phyloP scores from a whole-genome alignment of 2,329 filamentous ascomycete species.

The Xylariaceae sp. region DNA sequence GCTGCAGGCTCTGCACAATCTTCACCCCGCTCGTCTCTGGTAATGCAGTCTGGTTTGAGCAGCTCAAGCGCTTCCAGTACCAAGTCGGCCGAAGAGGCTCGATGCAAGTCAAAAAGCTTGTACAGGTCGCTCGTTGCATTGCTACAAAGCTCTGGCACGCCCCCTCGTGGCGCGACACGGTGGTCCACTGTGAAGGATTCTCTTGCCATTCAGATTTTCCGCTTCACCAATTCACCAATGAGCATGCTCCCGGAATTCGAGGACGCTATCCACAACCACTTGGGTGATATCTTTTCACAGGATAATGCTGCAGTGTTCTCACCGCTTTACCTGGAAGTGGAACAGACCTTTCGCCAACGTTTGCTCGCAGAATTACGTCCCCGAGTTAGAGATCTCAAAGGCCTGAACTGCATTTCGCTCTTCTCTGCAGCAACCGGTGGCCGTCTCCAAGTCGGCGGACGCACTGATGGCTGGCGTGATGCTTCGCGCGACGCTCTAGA shows the following conservation, averaged over 20 bases:
- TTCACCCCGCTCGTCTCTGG: constrained; percentile 46
- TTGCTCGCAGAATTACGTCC: constrained; percentile 46
- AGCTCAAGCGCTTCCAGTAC: constrained; percentile 36
- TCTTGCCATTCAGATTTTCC: constrained; percentile 56
- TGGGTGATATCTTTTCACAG: constrained; percentile 32
- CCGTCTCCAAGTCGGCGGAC: constrained; percentile 38
- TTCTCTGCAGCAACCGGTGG: constrained; percentile 54
- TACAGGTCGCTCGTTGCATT: constrained; percentile 52
- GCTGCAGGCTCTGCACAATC: constrained; percentile 45
- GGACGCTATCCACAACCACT: constrained; percentile 42
- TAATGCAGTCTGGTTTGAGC: constrained; percentile 18
- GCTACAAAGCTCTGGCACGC: constrained; percentile 47
- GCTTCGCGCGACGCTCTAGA: constrained; percentile 27
- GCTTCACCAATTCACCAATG: constrained; percentile 49
- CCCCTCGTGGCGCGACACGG: constrained; percentile 39
- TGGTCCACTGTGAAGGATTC: constrained; percentile 52
- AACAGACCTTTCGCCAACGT: constrained; percentile 46
- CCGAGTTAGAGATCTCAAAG: constrained; percentile 50
- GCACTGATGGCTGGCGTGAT: constrained; percentile 31
- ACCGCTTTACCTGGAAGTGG: constrained; percentile 45
- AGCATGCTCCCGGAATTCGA: constrained; percentile 48
- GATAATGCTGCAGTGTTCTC: constrained; percentile 26
- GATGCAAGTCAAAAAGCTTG: constrained; percentile 43
- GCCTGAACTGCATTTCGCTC: constrained; percentile 48
- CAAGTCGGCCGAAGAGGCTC: constrained; percentile 37